Conservation (phyloP, 2,329 filamentous ascomycete genomes). For the Trichoderma asperellum region DNA sequence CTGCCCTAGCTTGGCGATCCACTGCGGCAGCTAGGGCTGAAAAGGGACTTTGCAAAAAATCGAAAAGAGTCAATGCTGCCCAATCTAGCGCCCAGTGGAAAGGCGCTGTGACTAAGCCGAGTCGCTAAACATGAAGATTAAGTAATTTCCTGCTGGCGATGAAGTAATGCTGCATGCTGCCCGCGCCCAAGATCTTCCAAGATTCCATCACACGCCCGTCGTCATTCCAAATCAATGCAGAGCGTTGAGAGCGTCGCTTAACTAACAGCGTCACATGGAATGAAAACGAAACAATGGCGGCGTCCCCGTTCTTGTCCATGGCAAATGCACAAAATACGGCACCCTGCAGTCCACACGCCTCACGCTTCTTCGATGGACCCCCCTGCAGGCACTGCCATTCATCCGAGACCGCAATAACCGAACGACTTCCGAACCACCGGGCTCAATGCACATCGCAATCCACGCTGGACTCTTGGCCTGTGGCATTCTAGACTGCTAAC, state of each 20-base stretch:
- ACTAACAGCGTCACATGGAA: not conserved
- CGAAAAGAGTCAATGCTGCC: not conserved
- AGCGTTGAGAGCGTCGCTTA: not conserved
- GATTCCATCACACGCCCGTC: not conserved
- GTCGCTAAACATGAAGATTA: not conserved
- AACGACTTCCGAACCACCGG: constrained; percentile 26
- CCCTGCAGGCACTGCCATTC: constrained; percentile 10
- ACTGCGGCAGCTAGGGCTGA: constrained; percentile 16
- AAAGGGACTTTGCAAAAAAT: not conserved
- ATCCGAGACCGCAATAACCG: constrained; percentile 25
- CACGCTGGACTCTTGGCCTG: not conserved
- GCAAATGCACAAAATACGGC: not conserved
- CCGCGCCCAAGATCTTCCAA: not conserved
- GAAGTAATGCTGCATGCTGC: constrained; percentile 8
- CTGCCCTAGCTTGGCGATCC: not conserved
- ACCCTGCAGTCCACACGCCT: constrained; percentile 1
- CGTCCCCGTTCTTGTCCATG: not conserved
- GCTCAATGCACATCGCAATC: not conserved
- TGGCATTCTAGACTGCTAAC: not conserved
- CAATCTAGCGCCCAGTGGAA: not conserved
- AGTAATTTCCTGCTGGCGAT: not conserved
- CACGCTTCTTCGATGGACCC: not conserved
- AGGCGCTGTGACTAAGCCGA: not conserved
- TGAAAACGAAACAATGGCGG: not conserved
- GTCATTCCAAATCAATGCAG: constrained; percentile 11